phyloP scores from a whole-genome alignment of 2,329 filamentous ascomycete species.

The Fusarium multiceps region DNA sequence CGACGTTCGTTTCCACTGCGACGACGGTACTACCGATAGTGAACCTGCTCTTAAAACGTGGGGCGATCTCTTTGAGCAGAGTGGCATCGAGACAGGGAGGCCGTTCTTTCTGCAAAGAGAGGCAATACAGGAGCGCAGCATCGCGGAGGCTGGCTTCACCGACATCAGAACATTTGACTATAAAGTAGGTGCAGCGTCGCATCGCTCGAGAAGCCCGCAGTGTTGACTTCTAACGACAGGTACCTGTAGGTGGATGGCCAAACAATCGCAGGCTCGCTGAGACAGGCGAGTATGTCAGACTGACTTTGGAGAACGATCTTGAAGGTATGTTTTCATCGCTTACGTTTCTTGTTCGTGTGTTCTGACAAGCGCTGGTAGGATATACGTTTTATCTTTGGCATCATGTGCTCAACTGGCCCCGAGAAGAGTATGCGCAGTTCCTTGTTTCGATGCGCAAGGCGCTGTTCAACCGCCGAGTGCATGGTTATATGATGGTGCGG shows the following conservation, averaged over 20 bases:
- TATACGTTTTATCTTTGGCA: constrained; percentile 38
- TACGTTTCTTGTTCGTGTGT: background rate
- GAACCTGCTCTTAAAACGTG: constrained; percentile 27
- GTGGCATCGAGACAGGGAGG: constrained; percentile 8
- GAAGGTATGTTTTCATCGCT: constrained; percentile 13
- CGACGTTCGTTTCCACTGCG: constrained; percentile 34
- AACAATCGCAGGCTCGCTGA: constrained; percentile 38
- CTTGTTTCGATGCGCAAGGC: constrained; percentile 23
- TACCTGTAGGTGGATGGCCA: constrained; percentile 40
- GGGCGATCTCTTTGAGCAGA: constrained; percentile 20
- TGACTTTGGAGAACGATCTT: constrained; percentile 42
- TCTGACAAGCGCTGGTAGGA: constrained; percentile 8
- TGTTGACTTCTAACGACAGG: constrained; percentile 14
- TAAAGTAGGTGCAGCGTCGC: constrained; percentile 17
- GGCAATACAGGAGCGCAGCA: constrained; percentile 27
- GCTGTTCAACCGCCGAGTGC: constrained; percentile 30
- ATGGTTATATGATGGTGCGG: constrained; percentile 38
- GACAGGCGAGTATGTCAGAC: constrained; percentile 33
- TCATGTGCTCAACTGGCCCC: constrained; percentile 34
- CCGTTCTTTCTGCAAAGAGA: constrained; percentile 32
- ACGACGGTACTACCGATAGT: constrained; percentile 32
- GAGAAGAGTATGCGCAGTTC: constrained; percentile 37
- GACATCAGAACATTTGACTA: constrained; percentile 33
- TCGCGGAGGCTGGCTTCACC: constrained; percentile 38
- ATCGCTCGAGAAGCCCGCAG: background rate